These are phyloP conservation scores for Carex parvula DNA, from an alignment of 176 grass and related monocot genomes.

Conservation along the genomic window DNA sequence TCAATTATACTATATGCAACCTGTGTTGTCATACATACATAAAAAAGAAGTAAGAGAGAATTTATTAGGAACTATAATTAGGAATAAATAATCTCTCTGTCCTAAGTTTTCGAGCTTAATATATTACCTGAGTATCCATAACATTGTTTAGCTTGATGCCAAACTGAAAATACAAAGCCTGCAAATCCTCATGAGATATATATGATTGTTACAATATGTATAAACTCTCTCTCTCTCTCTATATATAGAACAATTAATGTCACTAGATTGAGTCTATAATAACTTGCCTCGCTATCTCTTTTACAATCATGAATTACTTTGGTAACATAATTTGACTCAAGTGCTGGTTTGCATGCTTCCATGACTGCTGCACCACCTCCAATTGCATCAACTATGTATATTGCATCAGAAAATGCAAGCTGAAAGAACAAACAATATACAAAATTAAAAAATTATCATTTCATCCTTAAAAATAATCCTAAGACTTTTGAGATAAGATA, in stretches of 20 bases:
- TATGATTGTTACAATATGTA: not conserved
- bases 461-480: not conserved
- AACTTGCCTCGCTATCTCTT: conserved; percentile 73
- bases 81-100: not conserved
- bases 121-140: conserved; percentile 83
- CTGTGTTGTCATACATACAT: conserved; percentile 34
- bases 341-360: conserved; percentile 79
- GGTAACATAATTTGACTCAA: conserved; percentile 62
- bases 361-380: conserved; percentile 61
- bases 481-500: no score
- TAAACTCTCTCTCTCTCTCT: no score
- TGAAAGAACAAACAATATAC: conserved; percentile 21
- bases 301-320: conserved; percentile 98
- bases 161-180: conserved; percentile 91
- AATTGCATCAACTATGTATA: conserved; percentile 87
- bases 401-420: conserved; percentile 69
- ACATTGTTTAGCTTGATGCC: conserved; percentile 93
- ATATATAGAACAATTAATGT: not conserved
- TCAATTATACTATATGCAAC: conserved; percentile 80
- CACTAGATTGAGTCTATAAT: not conserved
- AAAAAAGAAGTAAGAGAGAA: not conserved
- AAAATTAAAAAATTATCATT: not conserved
- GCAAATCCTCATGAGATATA: conserved; percentile 23
- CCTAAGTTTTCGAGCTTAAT: not conserved
- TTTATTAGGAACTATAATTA: not conserved